A percentile compares a stretch with the other conserved stretches of the same genome.
Conservation (phyloP, 305 asterid species). For the Fraxinus nigra region DNA sequence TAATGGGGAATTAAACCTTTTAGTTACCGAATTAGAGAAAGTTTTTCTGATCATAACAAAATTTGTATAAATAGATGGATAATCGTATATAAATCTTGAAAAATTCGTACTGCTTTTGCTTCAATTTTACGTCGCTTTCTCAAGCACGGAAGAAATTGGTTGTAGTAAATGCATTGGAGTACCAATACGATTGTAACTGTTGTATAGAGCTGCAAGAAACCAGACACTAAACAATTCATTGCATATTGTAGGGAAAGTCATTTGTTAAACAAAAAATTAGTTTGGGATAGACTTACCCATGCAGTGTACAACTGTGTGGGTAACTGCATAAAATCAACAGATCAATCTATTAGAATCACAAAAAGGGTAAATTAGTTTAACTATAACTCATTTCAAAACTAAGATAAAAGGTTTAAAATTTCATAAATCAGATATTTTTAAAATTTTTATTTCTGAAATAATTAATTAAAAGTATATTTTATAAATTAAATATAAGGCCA, state of each 20-base stretch:
- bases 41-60: background rate
- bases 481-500: too few relatives aligned
- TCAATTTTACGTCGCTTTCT: background rate
- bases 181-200: conserved; percentile 40
- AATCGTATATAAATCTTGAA: background rate
- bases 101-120: conserved; percentile 7
- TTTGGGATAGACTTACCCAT: conserved; percentile 30
- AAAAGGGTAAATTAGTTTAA: too few relatives aligned
- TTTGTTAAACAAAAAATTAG: background rate
- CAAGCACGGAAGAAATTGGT: conserved; percentile 27
- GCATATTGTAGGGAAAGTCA: background rate
- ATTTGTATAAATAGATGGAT: background rate
- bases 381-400: too few relatives aligned
- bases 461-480: too few relatives aligned
- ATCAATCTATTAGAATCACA: background rate
- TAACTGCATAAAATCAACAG: conserved; percentile 37
- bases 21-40: background rate
- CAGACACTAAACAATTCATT: background rate
- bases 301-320: conserved; percentile 62
- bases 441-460: too few relatives aligned
- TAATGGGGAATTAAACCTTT: background rate
- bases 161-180: conserved; percentile 49
- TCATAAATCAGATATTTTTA: too few relatives aligned
- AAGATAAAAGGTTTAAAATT: too few relatives aligned
- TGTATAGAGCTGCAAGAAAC: conserved; percentile 39